phyloP scores from a whole-genome alignment of 805 yeast species.

The Wickerhamiella allomyrinae region DNA sequence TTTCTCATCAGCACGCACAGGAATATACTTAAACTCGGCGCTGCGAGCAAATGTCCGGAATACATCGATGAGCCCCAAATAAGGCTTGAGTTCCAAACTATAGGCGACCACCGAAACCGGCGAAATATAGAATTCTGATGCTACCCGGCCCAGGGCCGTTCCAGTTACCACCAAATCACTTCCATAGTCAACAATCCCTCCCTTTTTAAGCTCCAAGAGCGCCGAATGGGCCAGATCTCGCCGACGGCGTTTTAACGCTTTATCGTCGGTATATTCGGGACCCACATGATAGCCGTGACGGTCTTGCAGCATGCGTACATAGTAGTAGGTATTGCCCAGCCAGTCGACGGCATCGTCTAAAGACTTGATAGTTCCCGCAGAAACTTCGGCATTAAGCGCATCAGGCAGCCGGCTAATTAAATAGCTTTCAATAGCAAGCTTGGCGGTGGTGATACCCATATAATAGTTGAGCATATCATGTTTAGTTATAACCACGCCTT shows the following conservation, averaged over 20 bases:
- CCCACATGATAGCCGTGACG: slow-evolving; percentile 70
- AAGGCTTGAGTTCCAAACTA: slow-evolving; percentile 46
- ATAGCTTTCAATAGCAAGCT: slow-evolving; percentile 85
- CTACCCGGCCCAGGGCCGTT: slow-evolving; percentile 61
- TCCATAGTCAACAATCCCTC: slow-evolving; percentile 50
- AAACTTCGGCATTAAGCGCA: slow-evolving; percentile 75
- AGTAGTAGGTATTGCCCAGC: slow-evolving; percentile 68
- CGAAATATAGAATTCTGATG: slow-evolving; percentile 75
- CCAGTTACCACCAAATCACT: slow-evolving; percentile 32
- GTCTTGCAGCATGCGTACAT: slow-evolving; percentile 58
- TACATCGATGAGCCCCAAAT: slow-evolving; percentile 56
- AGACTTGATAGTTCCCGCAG: slow-evolving; percentile 46
- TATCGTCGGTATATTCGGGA: slow-evolving; percentile 42
- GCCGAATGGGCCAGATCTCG: slow-evolving; percentile 68
- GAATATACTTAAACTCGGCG: slow-evolving; percentile 71
- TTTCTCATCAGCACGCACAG: slow-evolving; percentile 78
- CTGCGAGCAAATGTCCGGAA: slow-evolving; percentile 66
- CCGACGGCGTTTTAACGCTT: slow-evolving; percentile 36
- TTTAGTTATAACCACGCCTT: slow-evolving; percentile 82
- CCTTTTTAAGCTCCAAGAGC: slow-evolving; percentile 38
- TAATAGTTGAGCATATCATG: slow-evolving; percentile 79
- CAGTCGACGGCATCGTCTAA: slow-evolving; percentile 61
- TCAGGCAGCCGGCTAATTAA: slow-evolving; percentile 58
- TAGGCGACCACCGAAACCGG: slow-evolving; percentile 60
- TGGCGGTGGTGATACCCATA: slow-evolving; percentile 79